Evolutionary conservation across 129 eudicot genomes (phyloP).

Genomic region (Tagetes patula): DNA sequence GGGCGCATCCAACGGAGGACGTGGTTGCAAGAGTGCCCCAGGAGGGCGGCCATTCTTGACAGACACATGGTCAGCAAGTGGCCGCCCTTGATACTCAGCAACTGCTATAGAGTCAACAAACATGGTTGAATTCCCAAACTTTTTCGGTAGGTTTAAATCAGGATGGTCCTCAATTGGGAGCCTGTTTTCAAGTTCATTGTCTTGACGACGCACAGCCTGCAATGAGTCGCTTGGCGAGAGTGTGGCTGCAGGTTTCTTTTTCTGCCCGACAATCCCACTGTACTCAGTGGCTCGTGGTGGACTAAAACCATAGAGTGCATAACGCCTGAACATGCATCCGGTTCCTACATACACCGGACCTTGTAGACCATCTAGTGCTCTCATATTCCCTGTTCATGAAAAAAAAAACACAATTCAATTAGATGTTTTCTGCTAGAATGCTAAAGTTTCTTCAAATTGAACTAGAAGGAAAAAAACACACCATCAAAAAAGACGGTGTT

Average conservation of each 20-base stretch:
- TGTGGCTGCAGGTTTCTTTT: conserved; percentile 43
- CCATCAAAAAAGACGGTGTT: conserved; percentile 93
- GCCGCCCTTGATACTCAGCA: conserved; percentile 90
- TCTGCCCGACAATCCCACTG: conserved; percentile 60
- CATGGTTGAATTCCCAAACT: conserved; percentile 75
- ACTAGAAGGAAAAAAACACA: conserved; percentile 23
- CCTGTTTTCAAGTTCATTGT: conserved; percentile 40
- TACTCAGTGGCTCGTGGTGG: conserved; percentile 83
- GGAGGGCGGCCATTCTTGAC: conserved; percentile 90
- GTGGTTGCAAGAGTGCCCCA: conserved; percentile 72
- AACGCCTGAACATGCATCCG: conserved; percentile 81
- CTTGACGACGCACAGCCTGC: conserved; percentile 33
- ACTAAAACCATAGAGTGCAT: conserved; percentile 78
- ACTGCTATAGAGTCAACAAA: conserved; percentile 74
- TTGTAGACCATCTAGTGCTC: conserved; percentile 93
- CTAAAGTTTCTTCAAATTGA: background rate
- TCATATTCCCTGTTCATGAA: conserved; percentile 66
- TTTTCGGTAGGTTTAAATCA: conserved; percentile 66
- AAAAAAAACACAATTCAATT: background rate
- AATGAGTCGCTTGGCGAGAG: conserved; percentile 34
- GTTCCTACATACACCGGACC: conserved; percentile 98
- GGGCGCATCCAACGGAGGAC: conserved; percentile 80
- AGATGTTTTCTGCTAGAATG: background rate
- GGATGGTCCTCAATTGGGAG: conserved; percentile 61
- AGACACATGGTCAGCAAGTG: conserved; percentile 77